Conservation (phyloP, 768 basidiomycete genomes). For the Butyriboletus loyo region DNA sequence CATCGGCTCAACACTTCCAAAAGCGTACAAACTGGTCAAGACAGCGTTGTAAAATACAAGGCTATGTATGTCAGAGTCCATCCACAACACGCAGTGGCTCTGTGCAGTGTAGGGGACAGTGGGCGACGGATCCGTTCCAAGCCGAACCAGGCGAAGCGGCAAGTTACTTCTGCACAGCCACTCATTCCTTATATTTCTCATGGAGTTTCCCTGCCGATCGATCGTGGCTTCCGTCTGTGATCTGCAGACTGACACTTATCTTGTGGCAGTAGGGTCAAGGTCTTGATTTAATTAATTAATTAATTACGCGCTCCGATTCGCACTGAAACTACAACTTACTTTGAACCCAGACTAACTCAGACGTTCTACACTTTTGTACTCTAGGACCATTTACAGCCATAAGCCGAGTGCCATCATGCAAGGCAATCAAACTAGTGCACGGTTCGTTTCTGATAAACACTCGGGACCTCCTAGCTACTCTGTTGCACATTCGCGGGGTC, state of each 20-base stretch:
- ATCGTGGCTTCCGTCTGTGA: no score
- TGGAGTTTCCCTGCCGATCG: not conserved
- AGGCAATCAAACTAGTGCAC: no score
- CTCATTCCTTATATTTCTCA: not conserved
- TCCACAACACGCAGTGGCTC: not conserved
- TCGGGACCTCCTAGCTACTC: not conserved
- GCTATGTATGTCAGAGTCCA: not conserved
- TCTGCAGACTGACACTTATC: no score
- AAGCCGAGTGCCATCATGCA: no score
- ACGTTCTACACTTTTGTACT: no score
- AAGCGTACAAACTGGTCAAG: constrained; percentile 8
- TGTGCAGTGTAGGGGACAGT: not conserved
- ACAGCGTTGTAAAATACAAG: constrained; percentile 2
- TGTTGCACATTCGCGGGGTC: not conserved
- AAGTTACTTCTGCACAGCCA: not conserved
- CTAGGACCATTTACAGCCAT: no score
- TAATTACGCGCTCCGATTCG: no score
- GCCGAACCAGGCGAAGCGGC: not conserved
- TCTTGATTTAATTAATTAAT: no score
- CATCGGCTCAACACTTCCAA: constrained; percentile 16
- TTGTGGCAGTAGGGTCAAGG: no score
- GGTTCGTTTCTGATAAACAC: not conserved
- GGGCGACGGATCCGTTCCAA: not conserved
- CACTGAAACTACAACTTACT: no score
- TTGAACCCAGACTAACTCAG: no score